Conservation (phyloP, 345 rosid genomes). For the Gynandropsis gynandra region DNA sequence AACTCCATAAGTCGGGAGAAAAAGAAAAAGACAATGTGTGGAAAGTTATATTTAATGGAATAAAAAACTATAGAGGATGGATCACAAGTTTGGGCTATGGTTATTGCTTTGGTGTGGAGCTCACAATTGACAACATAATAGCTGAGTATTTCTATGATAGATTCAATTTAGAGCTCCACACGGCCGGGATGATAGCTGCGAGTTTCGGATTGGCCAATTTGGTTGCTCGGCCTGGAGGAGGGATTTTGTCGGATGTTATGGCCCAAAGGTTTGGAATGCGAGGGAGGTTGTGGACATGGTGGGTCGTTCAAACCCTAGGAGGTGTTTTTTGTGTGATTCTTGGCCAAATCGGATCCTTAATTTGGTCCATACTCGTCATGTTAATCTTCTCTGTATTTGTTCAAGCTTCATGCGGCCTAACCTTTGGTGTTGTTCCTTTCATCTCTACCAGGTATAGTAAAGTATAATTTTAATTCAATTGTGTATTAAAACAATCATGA, state of each 20-base stretch:
- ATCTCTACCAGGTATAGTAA: conserved; percentile 60
- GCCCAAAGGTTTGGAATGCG: conserved; percentile 72
- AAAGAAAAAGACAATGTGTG: conserved; percentile 53
- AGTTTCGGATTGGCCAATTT: conserved; percentile 78
- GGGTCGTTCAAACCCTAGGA: conserved; percentile 65
- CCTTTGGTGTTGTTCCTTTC: conserved; percentile 88
- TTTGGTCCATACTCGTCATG: conserved; percentile 52
- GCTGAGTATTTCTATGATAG: conserved; percentile 86
- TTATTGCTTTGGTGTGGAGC: conserved; percentile 85
- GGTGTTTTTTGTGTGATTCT: conserved; percentile 61
- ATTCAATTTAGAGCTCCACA: conserved; percentile 58
- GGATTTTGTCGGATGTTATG: conserved; percentile 54
- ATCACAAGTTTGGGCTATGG: conserved; percentile 80
- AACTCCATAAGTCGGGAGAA: conserved; percentile 56
- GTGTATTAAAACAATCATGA: neutral
- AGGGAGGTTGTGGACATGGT: conserved; percentile 79
- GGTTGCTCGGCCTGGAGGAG: conserved; percentile 73
- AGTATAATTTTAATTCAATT: neutral
- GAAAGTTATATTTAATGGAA: conserved; percentile 39
- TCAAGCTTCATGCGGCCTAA: conserved; percentile 87
- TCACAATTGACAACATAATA: conserved; percentile 73
- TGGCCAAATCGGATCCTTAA: conserved; percentile 40
- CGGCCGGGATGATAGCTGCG: conserved; percentile 88
- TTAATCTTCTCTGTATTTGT: conserved; percentile 63
- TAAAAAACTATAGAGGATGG: conserved; percentile 82